Base-by-base conservation (phyloP, 768 basidiomycete genomes). In the Suillus paluster region DNA sequence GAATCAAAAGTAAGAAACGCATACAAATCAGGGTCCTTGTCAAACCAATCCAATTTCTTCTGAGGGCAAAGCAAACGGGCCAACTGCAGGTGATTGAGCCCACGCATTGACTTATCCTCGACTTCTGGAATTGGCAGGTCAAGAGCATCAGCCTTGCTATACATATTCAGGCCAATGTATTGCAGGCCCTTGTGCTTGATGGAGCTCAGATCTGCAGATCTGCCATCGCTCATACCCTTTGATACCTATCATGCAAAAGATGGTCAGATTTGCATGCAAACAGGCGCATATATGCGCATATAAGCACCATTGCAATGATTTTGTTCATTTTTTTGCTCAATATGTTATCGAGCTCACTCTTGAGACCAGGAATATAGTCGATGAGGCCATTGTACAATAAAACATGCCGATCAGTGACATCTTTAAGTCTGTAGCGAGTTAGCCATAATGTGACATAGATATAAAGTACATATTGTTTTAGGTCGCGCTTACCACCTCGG, bases 221-320 rank as follows among this genome's bases (percentile, higher is more conserved):
- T n/a, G n/a, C n/a, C n/a, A n/a, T n/a, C n/a, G n/a, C n/a, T n/a
- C n/a, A n/a, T n/a, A n/a, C n/a, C n/a, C n/a, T n/a, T n/a, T n/a
- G n/a, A n/a, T n/a, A n/a, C n/a, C 44, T 59, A 34, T 4, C 4
- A 33, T 27, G 36, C 17, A 58, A 15, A 41, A 42, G 41, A 42
- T 42, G 41, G 7, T 41, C 39, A 19, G 39, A 41, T 41, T 41
- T 41, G 17, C 4, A 12, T 46, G 33, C 6, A 23, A 30, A 46
- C n/a, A n/a, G 5, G 11, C 10, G 45, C 14, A 14, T 58, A 58
- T 21, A 58, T 42, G 44, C 27, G 41, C 41, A 58, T 45, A 59
- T 49, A 63, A 27, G 2, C 42, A 63, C 62, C 41, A 42, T 58
- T 36, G 33, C 27, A 19, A 42, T 42, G 41, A 42, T 42, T 7